Conservation (phyloP, 768 basidiomycete species). For the Russula sp. region DNA sequence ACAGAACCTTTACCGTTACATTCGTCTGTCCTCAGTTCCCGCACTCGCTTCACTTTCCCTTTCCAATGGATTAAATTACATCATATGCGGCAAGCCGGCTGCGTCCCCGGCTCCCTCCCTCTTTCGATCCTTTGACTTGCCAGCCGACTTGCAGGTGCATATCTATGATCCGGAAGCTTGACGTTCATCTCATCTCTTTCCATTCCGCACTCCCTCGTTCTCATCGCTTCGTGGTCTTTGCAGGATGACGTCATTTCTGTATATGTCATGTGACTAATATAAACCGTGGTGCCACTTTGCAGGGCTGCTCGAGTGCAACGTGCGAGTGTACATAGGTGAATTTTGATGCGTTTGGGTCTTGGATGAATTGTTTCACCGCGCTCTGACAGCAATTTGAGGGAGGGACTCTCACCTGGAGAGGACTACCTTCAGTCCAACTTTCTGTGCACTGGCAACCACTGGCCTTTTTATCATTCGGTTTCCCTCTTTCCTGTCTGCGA, state of each 20-base stretch:
- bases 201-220: background rate
- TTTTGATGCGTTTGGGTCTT: background rate
- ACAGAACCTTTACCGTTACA: too few species aligned
- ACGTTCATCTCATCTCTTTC: background rate
- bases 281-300: background rate
- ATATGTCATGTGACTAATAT: background rate
- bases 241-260: too few species aligned
- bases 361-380: background rate
- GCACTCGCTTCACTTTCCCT: too few species aligned
- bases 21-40: too few species aligned
- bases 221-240: too few species aligned
- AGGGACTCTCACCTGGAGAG: background rate
- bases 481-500: background rate
- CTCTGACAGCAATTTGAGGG: background rate
- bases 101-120: too few species aligned
- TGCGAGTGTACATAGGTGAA: slow-evolving; percentile 9
- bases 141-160: background rate
- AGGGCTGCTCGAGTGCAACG: background rate
- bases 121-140: too few species aligned
- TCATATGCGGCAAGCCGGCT: too few species aligned
- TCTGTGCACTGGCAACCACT: background rate
- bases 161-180: background rate
- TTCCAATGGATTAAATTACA: too few species aligned
- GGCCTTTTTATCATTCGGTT: too few species aligned
- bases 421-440: background rate